phyloP scores from a whole-genome alignment of 257 asterid species.

The Capsicum chinense region DNA sequence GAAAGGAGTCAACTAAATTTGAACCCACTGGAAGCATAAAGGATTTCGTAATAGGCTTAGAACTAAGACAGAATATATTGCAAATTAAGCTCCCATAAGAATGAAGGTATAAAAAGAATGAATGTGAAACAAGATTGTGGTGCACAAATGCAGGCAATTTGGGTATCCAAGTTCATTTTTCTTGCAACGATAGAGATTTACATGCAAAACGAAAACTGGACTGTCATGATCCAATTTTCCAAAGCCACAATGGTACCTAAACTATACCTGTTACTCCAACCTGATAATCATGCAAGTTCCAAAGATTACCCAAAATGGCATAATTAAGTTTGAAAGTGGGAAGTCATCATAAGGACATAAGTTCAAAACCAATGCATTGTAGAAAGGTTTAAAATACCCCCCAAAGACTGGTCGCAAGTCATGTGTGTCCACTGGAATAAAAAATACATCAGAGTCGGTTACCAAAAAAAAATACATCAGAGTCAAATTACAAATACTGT shows the following conservation, averaged over 20 bases:
- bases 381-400: neutral
- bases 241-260: neutral
- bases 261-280: neutral
- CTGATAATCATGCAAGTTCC: neutral
- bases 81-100: neutral
- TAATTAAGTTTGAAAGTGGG: neutral
- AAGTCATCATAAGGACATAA: neutral
- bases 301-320: neutral
- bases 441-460: neutral
- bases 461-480: neutral
- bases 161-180: neutral
- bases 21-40: neutral
- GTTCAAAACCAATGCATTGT: neutral
- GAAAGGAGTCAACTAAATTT: neutral
- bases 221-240: neutral
- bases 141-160: constrained; percentile 20
- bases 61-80: neutral
- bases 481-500: neutral
- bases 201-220: neutral
- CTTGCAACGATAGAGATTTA: neutral
- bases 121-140: neutral
- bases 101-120: neutral
- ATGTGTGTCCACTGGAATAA: neutral
- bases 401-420: neutral
- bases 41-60: neutral